Evolutionary conservation across 2,329 filamentous ascomycete genomes (phyloP).

Genomic region (Fusarium sp.): DNA sequence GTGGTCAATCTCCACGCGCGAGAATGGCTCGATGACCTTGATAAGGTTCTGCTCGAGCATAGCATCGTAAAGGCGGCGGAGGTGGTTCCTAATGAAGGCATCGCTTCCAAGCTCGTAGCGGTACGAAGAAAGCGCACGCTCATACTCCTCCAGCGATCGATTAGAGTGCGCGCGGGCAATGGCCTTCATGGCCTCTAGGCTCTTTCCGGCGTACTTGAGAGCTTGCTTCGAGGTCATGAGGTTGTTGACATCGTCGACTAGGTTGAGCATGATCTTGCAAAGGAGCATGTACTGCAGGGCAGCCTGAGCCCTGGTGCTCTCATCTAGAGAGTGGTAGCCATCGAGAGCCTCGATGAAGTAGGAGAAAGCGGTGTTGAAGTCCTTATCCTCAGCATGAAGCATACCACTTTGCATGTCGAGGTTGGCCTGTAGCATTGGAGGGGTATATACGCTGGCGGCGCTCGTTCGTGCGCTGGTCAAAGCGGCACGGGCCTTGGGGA

Average conservation of each 20-base stretch:
- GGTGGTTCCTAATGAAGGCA: conserved; percentile 95
- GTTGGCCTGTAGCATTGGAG: conserved; percentile 92
- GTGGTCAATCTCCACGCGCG: conserved; percentile 94
- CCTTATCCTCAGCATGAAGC: conserved; percentile 97
- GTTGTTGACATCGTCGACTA: conserved; percentile 93
- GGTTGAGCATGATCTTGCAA: conserved; percentile 99
- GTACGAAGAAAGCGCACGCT: conserved; percentile 89
- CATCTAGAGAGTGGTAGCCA: conserved; percentile 94
- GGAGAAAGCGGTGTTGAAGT: conserved; percentile 98
- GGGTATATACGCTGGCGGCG: conserved; percentile 96
- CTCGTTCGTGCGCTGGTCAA: conserved; percentile 94
- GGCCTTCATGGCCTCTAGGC: conserved; percentile 98
- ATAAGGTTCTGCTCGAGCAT: conserved; percentile 99
- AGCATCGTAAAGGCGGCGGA: conserved; percentile 94
- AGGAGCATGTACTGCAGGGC: conserved; percentile 99
- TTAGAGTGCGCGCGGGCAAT: conserved; percentile 96
- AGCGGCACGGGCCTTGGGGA: conserved; percentile 93
- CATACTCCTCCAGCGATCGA: conserved; percentile 96
- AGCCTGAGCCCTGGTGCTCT: conserved; percentile 88
- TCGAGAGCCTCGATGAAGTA: conserved; percentile 99
- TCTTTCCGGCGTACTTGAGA: conserved; percentile 93
- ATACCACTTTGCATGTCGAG: conserved; percentile 99
- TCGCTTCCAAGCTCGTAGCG: conserved; percentile 94
- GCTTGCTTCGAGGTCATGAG: conserved; percentile 97
- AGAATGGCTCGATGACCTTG: conserved; percentile 99